Conservation (phyloP, 129 eudicot genomes). For the Saposhnikovia divaricata region DNA sequence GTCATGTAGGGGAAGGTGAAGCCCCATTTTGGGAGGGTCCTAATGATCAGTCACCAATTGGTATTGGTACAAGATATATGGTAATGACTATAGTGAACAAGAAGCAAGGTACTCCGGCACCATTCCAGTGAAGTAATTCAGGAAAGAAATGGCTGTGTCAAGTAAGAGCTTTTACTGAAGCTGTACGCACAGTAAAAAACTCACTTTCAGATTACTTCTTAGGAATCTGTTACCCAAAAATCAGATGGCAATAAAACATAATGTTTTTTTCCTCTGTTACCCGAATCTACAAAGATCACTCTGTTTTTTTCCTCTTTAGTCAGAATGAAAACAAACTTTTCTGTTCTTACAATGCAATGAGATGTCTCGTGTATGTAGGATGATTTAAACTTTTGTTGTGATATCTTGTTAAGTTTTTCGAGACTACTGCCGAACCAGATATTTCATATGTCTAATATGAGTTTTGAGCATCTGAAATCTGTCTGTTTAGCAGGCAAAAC, state of each 20-base stretch:
- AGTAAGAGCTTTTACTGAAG: not conserved
- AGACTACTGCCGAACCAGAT: no score
- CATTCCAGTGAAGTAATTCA: slow-evolving; percentile 24
- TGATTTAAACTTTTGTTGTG: no score
- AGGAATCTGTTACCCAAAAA: not conserved
- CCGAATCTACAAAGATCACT: no score
- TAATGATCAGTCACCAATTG: slow-evolving; percentile 67
- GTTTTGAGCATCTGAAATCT: no score
- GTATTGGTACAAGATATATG: slow-evolving; percentile 85
- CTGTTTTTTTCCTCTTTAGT: no score
- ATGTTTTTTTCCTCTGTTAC: not conserved
- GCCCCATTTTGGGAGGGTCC: slow-evolving; percentile 99
- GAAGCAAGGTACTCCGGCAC: slow-evolving; percentile 81
- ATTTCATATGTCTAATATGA: no score
- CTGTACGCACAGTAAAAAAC: not conserved
- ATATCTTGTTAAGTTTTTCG: no score
- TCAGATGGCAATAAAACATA: not conserved
- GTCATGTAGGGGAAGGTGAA: slow-evolving; percentile 89
- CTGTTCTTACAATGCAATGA: no score
- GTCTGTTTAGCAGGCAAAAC: no score
- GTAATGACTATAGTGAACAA: slow-evolving; percentile 90
- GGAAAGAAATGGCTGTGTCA: not conserved
- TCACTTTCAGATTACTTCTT: not conserved
- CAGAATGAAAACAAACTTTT: no score
- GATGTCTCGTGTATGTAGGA: no score